phyloP scores from a whole-genome alignment of 306 rosid species.

The Comarum palustre region DNA sequence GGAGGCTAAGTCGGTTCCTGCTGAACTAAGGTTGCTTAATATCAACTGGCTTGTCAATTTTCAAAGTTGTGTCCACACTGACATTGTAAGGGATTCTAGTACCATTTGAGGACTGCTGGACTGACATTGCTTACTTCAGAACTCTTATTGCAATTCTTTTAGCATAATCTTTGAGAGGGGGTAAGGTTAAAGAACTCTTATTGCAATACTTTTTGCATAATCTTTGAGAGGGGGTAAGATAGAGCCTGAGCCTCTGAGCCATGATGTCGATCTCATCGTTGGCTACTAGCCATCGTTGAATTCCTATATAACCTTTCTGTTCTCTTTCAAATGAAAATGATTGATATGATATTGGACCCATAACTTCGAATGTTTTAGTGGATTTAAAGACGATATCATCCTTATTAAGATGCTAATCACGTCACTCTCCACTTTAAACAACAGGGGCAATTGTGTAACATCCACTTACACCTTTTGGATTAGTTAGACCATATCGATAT shows the following conservation, averaged over 20 bases:
- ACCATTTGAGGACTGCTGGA: not conserved
- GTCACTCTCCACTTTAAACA: not conserved
- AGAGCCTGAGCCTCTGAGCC: not conserved
- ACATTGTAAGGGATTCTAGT: not conserved
- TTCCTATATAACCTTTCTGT: not conserved
- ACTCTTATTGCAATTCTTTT: not conserved
- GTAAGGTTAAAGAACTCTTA: not conserved
- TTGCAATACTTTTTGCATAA: not conserved
- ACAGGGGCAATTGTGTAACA: constrained; percentile 8
- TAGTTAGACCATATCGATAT: constrained; percentile 4
- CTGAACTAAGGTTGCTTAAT: constrained; percentile 6
- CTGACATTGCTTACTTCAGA: not conserved
- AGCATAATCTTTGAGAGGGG: not conserved
- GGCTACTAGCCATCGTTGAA: not conserved
- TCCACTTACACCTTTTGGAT: not conserved
- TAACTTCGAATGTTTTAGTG: no score
- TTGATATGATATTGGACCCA: no score
- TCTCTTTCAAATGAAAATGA: not conserved
- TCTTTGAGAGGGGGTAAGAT: not conserved
- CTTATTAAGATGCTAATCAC: not conserved
- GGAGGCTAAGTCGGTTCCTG: constrained; percentile 19
- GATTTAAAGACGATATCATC: not conserved
- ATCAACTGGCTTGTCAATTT: not conserved
- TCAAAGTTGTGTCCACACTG: not conserved
- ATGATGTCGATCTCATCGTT: not conserved